These are phyloP conservation scores for Penicillium robsamsonii DNA, from an alignment of 495 filamentous ascomycete species.

Conservation along the genomic window DNA sequence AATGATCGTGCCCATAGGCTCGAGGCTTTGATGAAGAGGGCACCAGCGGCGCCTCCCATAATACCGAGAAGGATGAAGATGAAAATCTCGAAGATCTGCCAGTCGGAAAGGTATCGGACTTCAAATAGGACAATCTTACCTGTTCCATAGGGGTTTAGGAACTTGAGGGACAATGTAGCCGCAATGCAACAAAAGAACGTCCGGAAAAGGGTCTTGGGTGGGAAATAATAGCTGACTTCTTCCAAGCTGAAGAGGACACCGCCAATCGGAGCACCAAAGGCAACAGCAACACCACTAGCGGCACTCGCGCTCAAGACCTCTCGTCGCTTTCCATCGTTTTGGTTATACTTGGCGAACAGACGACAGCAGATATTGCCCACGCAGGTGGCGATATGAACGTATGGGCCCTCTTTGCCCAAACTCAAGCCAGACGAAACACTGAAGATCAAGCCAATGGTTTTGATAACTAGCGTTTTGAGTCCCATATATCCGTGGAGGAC, in stretches of 20 bases:
- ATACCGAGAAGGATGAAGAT: conserved; percentile 83
- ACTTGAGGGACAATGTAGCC: conserved; percentile 85
- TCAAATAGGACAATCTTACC: conserved; percentile 96
- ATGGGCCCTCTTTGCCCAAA: conserved; percentile 94
- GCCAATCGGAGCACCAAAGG: conserved; percentile 90
- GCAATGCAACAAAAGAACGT: conserved; percentile 98
- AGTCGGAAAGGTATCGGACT: conserved; percentile 88
- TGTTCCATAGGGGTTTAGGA: conserved; percentile 93
- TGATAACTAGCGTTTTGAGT: conserved; percentile 81
- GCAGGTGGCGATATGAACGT: conserved; percentile 95
- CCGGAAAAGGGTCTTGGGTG: conserved; percentile 95
- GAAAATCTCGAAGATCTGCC: conserved; percentile 87
- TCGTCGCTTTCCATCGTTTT: conserved; percentile 86
- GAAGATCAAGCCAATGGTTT: conserved; percentile 78
- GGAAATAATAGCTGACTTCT: conserved; percentile 96
- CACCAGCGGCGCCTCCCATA: conserved; percentile 79
- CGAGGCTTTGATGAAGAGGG: conserved; percentile 95
- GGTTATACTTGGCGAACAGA: conserved; percentile 87
- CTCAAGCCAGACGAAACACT: conserved; percentile 91
- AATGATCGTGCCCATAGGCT: conserved; percentile 86
- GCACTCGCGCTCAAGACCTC: conserved; percentile 92
- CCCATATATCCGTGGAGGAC: conserved; percentile 95
- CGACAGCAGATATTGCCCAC: conserved; percentile 94
- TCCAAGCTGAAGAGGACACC: conserved; percentile 93
- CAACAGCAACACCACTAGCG: conserved; percentile 89